These are phyloP conservation scores for Cryptosporidium viatorum DNA, from an alignment of 169 alveolate genomes.

Conservation along the genomic window DNA sequence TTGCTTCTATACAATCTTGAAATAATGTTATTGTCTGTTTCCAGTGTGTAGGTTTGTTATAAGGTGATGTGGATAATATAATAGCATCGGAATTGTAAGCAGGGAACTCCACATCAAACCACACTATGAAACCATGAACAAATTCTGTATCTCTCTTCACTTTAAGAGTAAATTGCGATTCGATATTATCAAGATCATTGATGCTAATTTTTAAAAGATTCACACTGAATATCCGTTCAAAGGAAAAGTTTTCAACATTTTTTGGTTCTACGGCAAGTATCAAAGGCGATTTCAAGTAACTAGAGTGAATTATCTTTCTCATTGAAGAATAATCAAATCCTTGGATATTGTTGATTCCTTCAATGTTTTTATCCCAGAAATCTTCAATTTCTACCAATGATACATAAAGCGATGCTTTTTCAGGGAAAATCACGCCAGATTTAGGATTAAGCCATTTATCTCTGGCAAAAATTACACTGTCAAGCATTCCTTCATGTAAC, in stretches of 20 bases:
- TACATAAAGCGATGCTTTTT: slow-evolving; percentile 60
- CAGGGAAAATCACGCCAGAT: slow-evolving; percentile 41
- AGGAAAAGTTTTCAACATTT: slow-evolving; percentile 31
- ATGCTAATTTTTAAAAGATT: slow-evolving; percentile 12
- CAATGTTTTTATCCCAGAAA: slow-evolving; percentile 58
- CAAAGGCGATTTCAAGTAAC: slow-evolving; percentile 42
- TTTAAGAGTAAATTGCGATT: slow-evolving; percentile 14
- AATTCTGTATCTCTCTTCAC: slow-evolving; percentile 29
- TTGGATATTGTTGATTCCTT: slow-evolving; percentile 30
- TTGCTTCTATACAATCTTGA: slow-evolving; percentile 30
- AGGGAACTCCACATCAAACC: slow-evolving; percentile 77
- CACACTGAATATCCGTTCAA: slow-evolving; percentile 1
- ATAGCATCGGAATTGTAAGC: not conserved
- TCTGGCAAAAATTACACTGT: slow-evolving; percentile 87
- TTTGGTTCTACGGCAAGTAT: slow-evolving; percentile 25
- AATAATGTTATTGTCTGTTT: slow-evolving; percentile 58
- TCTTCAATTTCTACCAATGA: slow-evolving; percentile 69
- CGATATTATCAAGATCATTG: slow-evolving; percentile 24
- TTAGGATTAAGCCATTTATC: slow-evolving; percentile 84
- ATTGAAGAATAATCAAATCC: slow-evolving; percentile 62
- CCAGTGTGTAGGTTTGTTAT: slow-evolving; percentile 72
- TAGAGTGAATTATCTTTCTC: slow-evolving; percentile 16
- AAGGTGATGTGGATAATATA: slow-evolving; percentile 71
- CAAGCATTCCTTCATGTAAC: slow-evolving; percentile 90
- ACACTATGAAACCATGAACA: slow-evolving; percentile 56